A percentile compares a stretch with the other conserved stretches of the same genome.
Conservation (phyloP, 352 stramenopile genomes). For the Phytophthora fragariaefolia region DNA sequence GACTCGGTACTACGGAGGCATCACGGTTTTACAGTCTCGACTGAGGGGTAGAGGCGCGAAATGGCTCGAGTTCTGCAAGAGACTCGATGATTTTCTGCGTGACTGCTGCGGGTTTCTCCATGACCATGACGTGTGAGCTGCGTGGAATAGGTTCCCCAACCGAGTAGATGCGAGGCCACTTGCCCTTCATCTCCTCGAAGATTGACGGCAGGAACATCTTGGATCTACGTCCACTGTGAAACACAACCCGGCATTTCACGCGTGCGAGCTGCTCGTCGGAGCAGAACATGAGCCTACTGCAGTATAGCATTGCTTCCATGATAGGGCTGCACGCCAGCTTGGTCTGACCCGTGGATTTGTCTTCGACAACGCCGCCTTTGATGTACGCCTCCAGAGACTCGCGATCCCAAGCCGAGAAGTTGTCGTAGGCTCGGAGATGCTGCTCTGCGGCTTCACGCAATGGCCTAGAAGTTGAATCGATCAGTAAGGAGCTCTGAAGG, state of each 20-base stretch:
- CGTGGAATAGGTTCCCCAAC: slow-evolving; percentile 33
- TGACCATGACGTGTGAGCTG: slow-evolving; percentile 42
- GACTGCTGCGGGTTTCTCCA: slow-evolving; percentile 43
- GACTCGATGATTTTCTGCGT: slow-evolving; percentile 38
- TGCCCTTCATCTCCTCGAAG: slow-evolving; percentile 24
- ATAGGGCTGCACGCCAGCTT: slow-evolving; percentile 38
- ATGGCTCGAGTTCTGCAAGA: slow-evolving; percentile 30
- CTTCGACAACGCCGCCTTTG: slow-evolving; percentile 22
- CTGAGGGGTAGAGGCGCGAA: neutral
- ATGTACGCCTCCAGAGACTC: slow-evolving; percentile 36
- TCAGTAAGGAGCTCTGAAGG: too few relatives aligned
- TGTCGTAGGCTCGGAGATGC: slow-evolving; percentile 32
- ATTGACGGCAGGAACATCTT: slow-evolving; percentile 29
- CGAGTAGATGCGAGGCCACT: slow-evolving; percentile 39
- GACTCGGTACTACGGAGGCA: too few relatives aligned
- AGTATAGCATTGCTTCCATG: slow-evolving; percentile 42
- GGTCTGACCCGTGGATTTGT: slow-evolving; percentile 16
- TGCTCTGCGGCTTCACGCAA: slow-evolving; percentile 29
- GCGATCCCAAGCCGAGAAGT: slow-evolving; percentile 36
- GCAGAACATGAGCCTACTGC: slow-evolving; percentile 33
- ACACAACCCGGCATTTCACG: slow-evolving; percentile 19
- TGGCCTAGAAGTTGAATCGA: slow-evolving; percentile 6
- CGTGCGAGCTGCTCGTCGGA: slow-evolving; percentile 27
- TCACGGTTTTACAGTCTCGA: slow-evolving; percentile 28
- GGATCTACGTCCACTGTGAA: slow-evolving; percentile 26